Percentiles rank a stretch among this genome's conserved stretches.
Conservation (phyloP, 2,329 filamentous ascomycete species). For the Aspergillus clavatus region DNA sequence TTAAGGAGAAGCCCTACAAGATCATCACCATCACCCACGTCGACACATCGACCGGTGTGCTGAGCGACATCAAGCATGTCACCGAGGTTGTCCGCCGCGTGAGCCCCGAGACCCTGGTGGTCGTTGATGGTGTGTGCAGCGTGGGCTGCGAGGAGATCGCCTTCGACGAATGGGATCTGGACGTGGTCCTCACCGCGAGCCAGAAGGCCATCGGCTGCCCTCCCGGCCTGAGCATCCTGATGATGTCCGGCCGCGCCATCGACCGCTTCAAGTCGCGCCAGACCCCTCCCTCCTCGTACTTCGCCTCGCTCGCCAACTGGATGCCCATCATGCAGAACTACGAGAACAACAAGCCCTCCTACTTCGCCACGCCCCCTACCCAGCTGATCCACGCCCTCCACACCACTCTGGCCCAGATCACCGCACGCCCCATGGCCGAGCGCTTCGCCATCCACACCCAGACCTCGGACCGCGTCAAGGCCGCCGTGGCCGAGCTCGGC, state of each 20-base stretch:
- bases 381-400: conserved; percentile 91
- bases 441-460: conserved; percentile 78
- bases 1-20: conserved; percentile 91
- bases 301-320: conserved; percentile 97
- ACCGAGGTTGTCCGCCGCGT: conserved; percentile 78
- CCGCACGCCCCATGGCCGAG: conserved; percentile 71
- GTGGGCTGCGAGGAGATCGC: conserved; percentile 93
- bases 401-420: conserved; percentile 80
- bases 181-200: conserved; percentile 87
- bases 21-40: conserved; percentile 92
- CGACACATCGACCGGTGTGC: conserved; percentile 92
- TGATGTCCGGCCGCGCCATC: conserved; percentile 86
- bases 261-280: conserved; percentile 74
- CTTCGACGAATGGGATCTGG: conserved; percentile 91
- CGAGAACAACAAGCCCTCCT: conserved; percentile 93
- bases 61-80: conserved; percentile 82
- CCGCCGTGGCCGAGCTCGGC: conserved; percentile 71
- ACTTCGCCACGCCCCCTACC: conserved; percentile 94
- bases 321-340: conserved; percentile 98
- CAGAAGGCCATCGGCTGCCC: conserved; percentile 97
- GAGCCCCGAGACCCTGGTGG: conserved; percentile 82
- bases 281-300: conserved; percentile 80
- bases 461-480: conserved; percentile 80
- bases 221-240: conserved; percentile 87
- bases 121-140: conserved; percentile 96